Conservation (phyloP, 176 grass and related monocot species). For the Metroxylon sagu region DNA sequence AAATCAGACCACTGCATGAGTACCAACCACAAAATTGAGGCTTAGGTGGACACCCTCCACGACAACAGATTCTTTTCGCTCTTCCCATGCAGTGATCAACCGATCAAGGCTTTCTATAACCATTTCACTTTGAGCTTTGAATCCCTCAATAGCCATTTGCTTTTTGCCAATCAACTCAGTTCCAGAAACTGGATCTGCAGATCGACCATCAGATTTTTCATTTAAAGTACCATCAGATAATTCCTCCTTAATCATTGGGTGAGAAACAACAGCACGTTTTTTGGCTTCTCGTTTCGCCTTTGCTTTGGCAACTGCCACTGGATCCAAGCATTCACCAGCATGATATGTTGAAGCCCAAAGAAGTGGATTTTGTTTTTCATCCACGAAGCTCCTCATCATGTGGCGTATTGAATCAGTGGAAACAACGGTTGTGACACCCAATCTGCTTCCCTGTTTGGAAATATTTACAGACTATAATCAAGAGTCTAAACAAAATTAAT, state of each 20-base stretch:
- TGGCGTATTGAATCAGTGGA: constrained; percentile 93
- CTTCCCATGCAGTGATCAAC: constrained; percentile 76
- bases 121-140: constrained; percentile 94
- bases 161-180: constrained; percentile 56
- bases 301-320: constrained; percentile 64
- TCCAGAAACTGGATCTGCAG: constrained; percentile 3
- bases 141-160: constrained; percentile 90
- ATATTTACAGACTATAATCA: too few species aligned
- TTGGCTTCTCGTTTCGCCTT: constrained; percentile 68
- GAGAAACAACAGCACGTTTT: constrained; percentile 38
- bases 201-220: constrained; percentile 32
- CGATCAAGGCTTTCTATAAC: constrained; percentile 92
- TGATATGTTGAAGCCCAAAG: constrained; percentile 98
- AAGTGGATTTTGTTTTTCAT: constrained; percentile 83
- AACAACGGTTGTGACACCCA: constrained; percentile 80
- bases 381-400: constrained; percentile 94
- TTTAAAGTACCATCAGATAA: constrained; percentile 17
- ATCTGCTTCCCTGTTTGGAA: constrained; percentile 61
- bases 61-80: constrained; percentile 77
- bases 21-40: constrained; percentile 95
- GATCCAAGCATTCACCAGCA: constrained; percentile 83
- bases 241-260: constrained; percentile 18
- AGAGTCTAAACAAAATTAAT: too few species aligned
- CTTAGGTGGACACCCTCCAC: constrained; percentile 92
- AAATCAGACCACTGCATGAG: background rate